A percentile compares a stretch with the other conserved stretches of the same genome.
Evolutionary conservation across 345 rosid genomes (phyloP).

Genomic region (Boechera retrofracta): DNA sequence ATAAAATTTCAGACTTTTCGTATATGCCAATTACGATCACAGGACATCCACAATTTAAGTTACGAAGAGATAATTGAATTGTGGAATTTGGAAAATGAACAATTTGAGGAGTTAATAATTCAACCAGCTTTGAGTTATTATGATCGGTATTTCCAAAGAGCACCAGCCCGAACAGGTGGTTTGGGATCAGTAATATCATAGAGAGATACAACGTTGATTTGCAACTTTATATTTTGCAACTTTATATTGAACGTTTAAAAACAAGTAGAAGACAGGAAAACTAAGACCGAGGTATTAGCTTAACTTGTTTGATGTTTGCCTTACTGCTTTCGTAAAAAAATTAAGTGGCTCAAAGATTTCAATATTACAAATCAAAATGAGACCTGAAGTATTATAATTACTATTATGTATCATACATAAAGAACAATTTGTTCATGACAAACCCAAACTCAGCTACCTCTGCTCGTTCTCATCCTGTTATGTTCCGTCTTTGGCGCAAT

Average conservation of each 20-base stretch:
- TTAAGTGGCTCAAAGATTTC: not conserved
- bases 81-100: too few species aligned
- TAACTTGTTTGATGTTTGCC: not conserved
- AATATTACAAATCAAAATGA: slow-evolving; percentile 2
- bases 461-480: not conserved
- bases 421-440: not conserved
- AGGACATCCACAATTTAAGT: too few species aligned
- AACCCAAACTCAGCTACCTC: slow-evolving; percentile 3
- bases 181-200: not conserved
- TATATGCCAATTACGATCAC: too few species aligned
- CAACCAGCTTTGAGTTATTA: too few species aligned
- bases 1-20: too few species aligned
- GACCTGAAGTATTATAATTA: not conserved
- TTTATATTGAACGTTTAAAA: not conserved
- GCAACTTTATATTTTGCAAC: not conserved
- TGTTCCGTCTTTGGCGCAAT: not conserved
- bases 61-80: too few species aligned
- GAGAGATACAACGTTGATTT: too few species aligned
- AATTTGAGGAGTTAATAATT: too few species aligned
- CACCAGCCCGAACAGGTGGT: too few species aligned
- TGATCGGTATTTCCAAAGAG: too few species aligned
- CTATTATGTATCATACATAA: not conserved
- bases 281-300: too few species aligned
- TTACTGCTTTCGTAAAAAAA: not conserved
- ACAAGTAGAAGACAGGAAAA: not conserved